phyloP scores from a whole-genome alignment of 2,329 filamentous ascomycete species.

The Cyphellophora attinorum region DNA sequence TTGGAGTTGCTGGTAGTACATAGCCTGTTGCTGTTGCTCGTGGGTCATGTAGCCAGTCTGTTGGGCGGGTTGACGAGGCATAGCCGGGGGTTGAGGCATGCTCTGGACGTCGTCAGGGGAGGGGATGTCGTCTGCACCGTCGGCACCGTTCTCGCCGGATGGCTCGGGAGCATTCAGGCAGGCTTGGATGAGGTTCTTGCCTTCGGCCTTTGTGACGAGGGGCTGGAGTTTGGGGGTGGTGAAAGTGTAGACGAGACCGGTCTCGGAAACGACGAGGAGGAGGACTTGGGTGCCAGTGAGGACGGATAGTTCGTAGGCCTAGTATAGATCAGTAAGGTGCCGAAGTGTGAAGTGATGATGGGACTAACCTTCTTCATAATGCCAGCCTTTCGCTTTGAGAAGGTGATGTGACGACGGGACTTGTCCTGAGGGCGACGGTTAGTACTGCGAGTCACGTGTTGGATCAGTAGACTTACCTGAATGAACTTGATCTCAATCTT shows the following conservation, averaged over 20 bases:
- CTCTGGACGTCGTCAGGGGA: slow-evolving; percentile 85
- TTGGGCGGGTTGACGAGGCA: slow-evolving; percentile 50
- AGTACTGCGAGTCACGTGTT: too few species aligned
- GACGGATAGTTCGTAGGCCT: slow-evolving; percentile 97
- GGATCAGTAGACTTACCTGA: too few species aligned
- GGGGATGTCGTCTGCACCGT: slow-evolving; percentile 67
- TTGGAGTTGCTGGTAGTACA: slow-evolving; percentile 74
- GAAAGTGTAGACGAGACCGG: slow-evolving; percentile 94
- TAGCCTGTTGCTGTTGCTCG: slow-evolving; percentile 63
- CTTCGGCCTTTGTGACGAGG: slow-evolving; percentile 94
- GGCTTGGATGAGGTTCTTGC: slow-evolving; percentile 98
- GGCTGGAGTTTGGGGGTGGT: slow-evolving; percentile 97
- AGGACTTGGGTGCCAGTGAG: slow-evolving; percentile 96
- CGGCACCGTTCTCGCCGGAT: slow-evolving; percentile 71
- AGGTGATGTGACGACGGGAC: slow-evolving; percentile 97
- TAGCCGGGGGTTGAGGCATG: slow-evolving; percentile 58
- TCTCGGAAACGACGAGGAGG: slow-evolving; percentile 92
- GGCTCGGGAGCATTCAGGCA: slow-evolving; percentile 96
- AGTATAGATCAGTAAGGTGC: slow-evolving; percentile 10
- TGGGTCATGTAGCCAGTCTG: slow-evolving; percentile 61
- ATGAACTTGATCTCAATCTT: slow-evolving; percentile 99
- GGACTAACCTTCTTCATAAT: slow-evolving; percentile 98
- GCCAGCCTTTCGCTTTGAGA: slow-evolving; percentile 98
- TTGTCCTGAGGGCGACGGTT: too few species aligned
- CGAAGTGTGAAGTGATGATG: slow-evolving; percentile 6